Percentiles rank a stretch among this genome's conserved stretches.
Evolutionary conservation across 2,329 filamentous ascomycete genomes (phyloP).

Genomic region (Cladosporium sp.): DNA sequence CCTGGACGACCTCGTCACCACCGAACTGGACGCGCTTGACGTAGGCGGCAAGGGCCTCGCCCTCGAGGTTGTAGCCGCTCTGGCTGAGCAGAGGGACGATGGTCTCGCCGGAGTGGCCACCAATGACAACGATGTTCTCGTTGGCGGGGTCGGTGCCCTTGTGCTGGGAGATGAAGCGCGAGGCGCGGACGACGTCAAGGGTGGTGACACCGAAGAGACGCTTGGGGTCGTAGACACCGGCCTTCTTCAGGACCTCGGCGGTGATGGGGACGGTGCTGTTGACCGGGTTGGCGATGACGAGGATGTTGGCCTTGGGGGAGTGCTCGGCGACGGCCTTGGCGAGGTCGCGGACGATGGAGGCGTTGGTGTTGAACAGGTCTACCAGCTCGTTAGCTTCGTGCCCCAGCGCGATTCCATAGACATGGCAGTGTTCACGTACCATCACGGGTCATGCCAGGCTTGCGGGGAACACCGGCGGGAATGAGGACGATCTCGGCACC

Average conservation of each 20-base stretch:
- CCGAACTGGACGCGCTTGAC: constrained; percentile 97
- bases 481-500: constrained; percentile 94
- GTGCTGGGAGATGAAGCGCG: constrained; percentile 94
- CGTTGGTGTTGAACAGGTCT: constrained; percentile 99
- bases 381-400: background rate
- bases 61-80: constrained; percentile 82
- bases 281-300: constrained; percentile 98
- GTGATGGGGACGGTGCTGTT: constrained; percentile 99
- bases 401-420: background rate
- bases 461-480: constrained; percentile 96
- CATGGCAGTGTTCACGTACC: constrained; percentile 47
- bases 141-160: constrained; percentile 86
- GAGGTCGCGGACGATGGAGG: constrained; percentile 97
- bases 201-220: constrained; percentile 99
- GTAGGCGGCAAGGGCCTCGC: constrained; percentile 73
- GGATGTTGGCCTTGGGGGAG: constrained; percentile 87
- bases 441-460: constrained; percentile 99
- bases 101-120: constrained; percentile 96
- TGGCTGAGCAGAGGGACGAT: constrained; percentile 98
- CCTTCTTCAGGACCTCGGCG: constrained; percentile 93
- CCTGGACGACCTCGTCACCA: constrained; percentile 98
- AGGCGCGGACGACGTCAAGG: constrained; percentile 96
- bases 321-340: constrained; percentile 91
- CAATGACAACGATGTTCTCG: constrained; percentile 94
- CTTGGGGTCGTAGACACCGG: constrained; percentile 98